phyloP scores from a whole-genome alignment of 345 rosid species.

The Hirschfeldia incana region DNA sequence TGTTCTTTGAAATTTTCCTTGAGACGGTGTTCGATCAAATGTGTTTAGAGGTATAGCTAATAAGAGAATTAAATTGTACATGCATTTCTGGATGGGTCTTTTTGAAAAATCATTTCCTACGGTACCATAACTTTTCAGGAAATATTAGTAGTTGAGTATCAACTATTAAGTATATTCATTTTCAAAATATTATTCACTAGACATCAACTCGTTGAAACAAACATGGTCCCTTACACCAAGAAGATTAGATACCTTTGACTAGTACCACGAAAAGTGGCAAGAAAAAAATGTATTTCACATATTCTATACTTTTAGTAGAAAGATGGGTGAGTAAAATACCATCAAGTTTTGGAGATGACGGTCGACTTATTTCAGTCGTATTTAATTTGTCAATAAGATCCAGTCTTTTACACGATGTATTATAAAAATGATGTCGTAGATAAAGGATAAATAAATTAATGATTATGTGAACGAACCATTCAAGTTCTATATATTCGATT shows the following conservation, averaged over 20 bases:
- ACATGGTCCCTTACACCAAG: slow-evolving; percentile 13
- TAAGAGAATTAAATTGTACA: background rate
- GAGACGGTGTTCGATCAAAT: background rate
- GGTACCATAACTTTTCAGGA: background rate
- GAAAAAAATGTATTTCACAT: background rate
- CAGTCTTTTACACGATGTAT: background rate
- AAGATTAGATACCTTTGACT: slow-evolving; percentile 2
- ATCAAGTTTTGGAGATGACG: background rate
- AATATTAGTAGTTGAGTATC: background rate
- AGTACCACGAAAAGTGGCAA: background rate
- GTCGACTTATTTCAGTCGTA: background rate
- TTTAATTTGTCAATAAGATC: background rate
- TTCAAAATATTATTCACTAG: background rate
- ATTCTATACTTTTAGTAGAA: background rate
- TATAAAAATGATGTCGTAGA: background rate
- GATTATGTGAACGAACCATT: slow-evolving; percentile 1
- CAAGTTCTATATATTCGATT: background rate
- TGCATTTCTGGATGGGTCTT: background rate
- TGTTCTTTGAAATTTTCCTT: background rate
- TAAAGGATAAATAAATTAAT: background rate
- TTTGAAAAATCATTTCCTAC: background rate
- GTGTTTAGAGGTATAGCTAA: background rate
- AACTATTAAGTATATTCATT: background rate
- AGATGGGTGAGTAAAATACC: background rate
- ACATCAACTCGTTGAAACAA: background rate